Evolutionary conservation across 176 grass and related monocot genomes (phyloP).

Genomic region (Cenchrus americanus): DNA sequence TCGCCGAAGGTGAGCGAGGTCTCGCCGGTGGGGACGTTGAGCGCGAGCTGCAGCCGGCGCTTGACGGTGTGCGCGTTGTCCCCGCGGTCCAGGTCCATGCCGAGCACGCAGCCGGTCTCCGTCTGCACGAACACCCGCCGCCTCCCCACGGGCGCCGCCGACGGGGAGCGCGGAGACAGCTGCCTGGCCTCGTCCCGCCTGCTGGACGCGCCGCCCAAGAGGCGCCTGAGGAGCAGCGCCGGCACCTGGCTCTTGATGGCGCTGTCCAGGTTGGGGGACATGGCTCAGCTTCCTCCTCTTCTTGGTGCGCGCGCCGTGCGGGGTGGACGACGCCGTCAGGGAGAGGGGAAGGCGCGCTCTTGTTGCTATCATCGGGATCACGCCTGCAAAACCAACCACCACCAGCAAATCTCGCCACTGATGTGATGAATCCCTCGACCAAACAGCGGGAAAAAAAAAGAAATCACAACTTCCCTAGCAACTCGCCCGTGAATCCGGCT

Average conservation of each 20-base stretch:
- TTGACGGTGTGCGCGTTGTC: conserved; percentile 83
- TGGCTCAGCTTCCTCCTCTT: conserved; percentile 63
- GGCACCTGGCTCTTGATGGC: conserved; percentile 65
- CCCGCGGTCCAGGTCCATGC: conserved; percentile 73
- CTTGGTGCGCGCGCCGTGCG: conserved; percentile 66
- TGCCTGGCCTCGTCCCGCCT: conserved; percentile 50
- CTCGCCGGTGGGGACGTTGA: conserved; percentile 78
- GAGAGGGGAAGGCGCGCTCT: conserved; percentile 56
- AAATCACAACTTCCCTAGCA: not conserved
- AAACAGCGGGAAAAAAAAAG: not conserved
- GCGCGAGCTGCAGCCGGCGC: conserved; percentile 69
- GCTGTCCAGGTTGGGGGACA: conserved; percentile 69
- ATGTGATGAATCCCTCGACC: conserved; percentile 4
- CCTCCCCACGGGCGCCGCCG: conserved; percentile 49
- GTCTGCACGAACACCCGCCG: conserved; percentile 88
- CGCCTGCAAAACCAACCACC: conserved; percentile 53
- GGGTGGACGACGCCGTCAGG: conserved; percentile 62
- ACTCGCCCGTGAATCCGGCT: not conserved
- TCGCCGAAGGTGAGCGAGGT: conserved; percentile 84
- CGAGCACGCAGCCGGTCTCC: conserved; percentile 75
- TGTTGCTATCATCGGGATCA: conserved; percentile 57
- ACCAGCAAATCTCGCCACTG: not conserved
- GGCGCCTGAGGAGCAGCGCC: conserved; percentile 56
- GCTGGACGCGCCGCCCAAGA: conserved; percentile 34
- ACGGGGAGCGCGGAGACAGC: conserved; percentile 22